A percentile compares a stretch with the other conserved stretches of the same genome.
Evolutionary conservation across 805 yeast genomes (phyloP).

Genomic region (Wickerhamomyces bisporus): DNA sequence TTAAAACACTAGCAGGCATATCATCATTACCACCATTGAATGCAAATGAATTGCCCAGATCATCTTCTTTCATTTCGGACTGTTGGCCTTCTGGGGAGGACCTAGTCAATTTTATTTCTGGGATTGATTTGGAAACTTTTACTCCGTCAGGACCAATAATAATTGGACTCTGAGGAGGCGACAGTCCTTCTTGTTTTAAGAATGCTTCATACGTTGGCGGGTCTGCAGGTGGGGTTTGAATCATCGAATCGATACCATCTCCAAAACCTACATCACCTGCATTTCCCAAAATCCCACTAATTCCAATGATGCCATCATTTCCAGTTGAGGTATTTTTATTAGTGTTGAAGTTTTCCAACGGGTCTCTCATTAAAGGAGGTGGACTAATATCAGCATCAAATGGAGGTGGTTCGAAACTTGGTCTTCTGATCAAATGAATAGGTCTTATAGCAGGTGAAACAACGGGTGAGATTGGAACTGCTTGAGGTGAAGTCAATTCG

Average conservation of each 20-base stretch:
- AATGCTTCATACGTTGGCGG: slow-evolving; percentile 34
- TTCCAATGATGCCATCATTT: slow-evolving; percentile 3
- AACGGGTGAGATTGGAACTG: slow-evolving; percentile 53
- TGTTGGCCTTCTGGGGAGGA: not conserved
- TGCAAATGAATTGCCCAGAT: slow-evolving; percentile 26
- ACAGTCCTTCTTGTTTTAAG: slow-evolving; percentile 11
- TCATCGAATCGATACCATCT: slow-evolving; percentile 2
- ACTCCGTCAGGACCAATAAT: not conserved
- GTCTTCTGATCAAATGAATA: slow-evolving; percentile 47
- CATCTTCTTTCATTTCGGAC: slow-evolving; percentile 3
- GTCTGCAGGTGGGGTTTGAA: slow-evolving; percentile 19
- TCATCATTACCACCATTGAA: slow-evolving; percentile 29
- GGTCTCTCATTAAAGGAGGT: slow-evolving; percentile 24
- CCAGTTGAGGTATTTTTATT: slow-evolving; percentile 2
- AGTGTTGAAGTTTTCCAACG: slow-evolving; percentile 3
- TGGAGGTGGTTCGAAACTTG: slow-evolving; percentile 60
- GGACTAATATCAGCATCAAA: slow-evolving; percentile 42
- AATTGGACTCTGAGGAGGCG: slow-evolving; percentile 3
- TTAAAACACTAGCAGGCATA: slow-evolving; percentile 30
- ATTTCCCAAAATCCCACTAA: not conserved
- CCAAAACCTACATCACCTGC: slow-evolving; percentile 1
- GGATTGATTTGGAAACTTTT: not conserved
- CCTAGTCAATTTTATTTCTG: not conserved
- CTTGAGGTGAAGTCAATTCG: slow-evolving; percentile 58
- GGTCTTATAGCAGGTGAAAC: slow-evolving; percentile 45